Evolutionary conservation across 2,329 filamentous ascomycete species (phyloP).

Genomic region (Sporothrix brunneoviolacea): DNA sequence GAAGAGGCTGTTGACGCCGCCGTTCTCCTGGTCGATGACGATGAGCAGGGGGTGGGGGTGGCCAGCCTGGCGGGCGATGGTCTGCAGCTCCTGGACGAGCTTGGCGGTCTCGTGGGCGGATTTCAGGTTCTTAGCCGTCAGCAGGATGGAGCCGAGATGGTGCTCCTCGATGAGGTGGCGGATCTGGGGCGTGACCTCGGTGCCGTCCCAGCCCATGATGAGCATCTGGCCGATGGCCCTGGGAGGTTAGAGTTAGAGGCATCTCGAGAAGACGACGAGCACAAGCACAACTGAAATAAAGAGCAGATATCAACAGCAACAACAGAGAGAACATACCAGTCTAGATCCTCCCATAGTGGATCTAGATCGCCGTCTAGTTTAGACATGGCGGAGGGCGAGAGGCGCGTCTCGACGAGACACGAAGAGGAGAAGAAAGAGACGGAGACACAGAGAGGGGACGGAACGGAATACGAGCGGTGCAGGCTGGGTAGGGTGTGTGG

Average conservation of each 20-base stretch:
- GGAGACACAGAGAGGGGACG: background rate
- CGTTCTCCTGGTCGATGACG: constrained; percentile 94
- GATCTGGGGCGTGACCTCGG: constrained; percentile 76
- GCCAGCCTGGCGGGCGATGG: constrained; percentile 81
- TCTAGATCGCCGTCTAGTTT: constrained; percentile 44
- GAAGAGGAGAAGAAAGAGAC: background rate
- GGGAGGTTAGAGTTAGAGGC: too few relatives aligned
- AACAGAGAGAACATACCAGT: constrained; percentile 52
- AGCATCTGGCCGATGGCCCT: constrained; percentile 70
- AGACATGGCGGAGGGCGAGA: constrained; percentile 16
- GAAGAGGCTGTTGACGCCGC: constrained; percentile 92
- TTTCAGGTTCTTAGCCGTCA: constrained; percentile 80
- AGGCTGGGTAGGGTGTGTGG: background rate
- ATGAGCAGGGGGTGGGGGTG: constrained; percentile 86
- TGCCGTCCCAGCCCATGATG: constrained; percentile 83
- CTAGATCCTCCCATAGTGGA: constrained; percentile 67
- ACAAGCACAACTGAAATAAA: background rate
- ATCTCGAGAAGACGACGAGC: background rate
- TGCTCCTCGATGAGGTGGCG: constrained; percentile 72
- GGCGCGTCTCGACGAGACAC: background rate
- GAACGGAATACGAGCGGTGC: background rate
- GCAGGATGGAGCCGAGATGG: constrained; percentile 79
- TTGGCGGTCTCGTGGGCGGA: constrained; percentile 84
- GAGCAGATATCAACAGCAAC: background rate
- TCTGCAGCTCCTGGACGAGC: constrained; percentile 86